A percentile compares a stretch with the other conserved stretches of the same genome.
Conservation (phyloP, 805 yeast species). For the Kluyveromyces dobzhanskii region DNA sequence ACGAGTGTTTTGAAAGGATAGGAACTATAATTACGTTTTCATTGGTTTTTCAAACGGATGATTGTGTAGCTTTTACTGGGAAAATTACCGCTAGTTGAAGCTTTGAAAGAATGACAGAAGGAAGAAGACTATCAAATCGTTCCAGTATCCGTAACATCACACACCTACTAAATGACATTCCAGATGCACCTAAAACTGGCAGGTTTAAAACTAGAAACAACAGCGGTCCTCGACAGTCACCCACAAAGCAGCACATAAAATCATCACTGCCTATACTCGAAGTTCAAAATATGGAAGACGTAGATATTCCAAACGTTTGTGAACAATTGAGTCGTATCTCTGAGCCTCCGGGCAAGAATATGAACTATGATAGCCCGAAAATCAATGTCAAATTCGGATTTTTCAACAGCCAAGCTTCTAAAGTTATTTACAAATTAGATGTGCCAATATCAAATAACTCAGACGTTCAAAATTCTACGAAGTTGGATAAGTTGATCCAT, state of each 20-base stretch:
- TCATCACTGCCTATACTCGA: not conserved
- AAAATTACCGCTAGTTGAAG: no score
- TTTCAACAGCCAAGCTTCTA: not conserved
- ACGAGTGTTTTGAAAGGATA: no score
- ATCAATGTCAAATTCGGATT: not conserved
- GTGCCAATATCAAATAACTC: not conserved
- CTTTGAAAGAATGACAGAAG: constrained; percentile 3
- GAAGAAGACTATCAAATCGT: constrained; percentile 3
- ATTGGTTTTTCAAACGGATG: no score
- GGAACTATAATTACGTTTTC: no score
- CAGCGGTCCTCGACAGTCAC: not conserved
- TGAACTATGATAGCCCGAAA: constrained; percentile 1
- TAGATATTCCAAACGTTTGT: not conserved
- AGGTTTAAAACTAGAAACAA: not conserved
- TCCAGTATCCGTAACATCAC: constrained; percentile 1
- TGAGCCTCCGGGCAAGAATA: not conserved
- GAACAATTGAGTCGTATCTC: not conserved
- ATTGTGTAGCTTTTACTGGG: no score
- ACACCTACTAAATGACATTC: not conserved
- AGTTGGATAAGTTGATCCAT: not conserved
- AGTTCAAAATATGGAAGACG: not conserved
- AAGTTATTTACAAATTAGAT: constrained; percentile 1
- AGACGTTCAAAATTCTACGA: not conserved
- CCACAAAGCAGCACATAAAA: not conserved
- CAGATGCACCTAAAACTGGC: not conserved